These are phyloP conservation scores for Juglanconis sp. DNA, from an alignment of 2,329 filamentous ascomycete species.

Conservation along the genomic window DNA sequence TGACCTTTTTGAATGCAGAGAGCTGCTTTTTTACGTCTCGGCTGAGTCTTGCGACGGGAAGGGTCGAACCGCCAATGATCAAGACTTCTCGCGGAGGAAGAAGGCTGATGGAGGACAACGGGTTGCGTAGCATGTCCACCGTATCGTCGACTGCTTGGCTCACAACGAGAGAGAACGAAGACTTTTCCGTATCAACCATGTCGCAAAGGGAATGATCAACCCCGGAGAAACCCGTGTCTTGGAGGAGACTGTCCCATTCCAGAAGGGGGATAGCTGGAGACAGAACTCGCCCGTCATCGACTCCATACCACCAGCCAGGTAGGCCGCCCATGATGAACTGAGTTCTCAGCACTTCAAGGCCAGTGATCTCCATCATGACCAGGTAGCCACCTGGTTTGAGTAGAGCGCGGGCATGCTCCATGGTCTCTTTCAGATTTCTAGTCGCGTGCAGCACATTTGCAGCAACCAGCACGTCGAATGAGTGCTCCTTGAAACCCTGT, in stretches of 20 bases:
- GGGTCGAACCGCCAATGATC: too few relatives aligned
- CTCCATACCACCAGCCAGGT: conserved; percentile 10
- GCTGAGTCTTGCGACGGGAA: too few relatives aligned
- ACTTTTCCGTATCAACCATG: neutral
- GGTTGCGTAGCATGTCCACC: conserved; percentile 1
- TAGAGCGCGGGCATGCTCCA: conserved; percentile 32
- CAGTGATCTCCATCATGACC: conserved; percentile 38
- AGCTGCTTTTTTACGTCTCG: too few relatives aligned
- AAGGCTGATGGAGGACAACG: too few relatives aligned
- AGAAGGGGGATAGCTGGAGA: neutral
- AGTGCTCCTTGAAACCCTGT: conserved; percentile 28
- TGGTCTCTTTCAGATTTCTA: conserved; percentile 21
- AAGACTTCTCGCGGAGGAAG: too few relatives aligned
- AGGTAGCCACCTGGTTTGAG: conserved; percentile 44
- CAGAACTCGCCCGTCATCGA: conserved; percentile 1
- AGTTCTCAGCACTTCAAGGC: conserved; percentile 12
- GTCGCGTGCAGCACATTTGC: conserved; percentile 38
- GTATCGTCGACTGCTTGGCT: neutral
- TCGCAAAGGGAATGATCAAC: neutral
- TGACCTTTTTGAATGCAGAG: too few relatives aligned
- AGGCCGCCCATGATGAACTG: conserved; percentile 22
- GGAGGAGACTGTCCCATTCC: neutral
- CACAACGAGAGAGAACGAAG: neutral
- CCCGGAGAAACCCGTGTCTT: neutral
- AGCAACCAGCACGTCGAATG: conserved; percentile 38